These are phyloP conservation scores for Amanita subjunquillea DNA, from an alignment of 768 basidiomycete species.

Conservation along the genomic window DNA sequence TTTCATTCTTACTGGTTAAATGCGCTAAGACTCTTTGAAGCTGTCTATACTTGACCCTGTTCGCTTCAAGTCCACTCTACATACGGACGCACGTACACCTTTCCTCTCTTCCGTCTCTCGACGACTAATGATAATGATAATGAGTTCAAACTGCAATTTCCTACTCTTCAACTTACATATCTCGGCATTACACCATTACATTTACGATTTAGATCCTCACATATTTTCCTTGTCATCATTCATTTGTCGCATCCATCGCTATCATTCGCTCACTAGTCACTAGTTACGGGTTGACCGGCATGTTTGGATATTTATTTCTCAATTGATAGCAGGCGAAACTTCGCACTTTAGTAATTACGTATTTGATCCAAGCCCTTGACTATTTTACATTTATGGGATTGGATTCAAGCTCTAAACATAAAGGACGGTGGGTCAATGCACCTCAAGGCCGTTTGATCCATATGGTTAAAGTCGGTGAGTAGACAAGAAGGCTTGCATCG, in stretches of 20 bases:
- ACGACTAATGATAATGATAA: not conserved
- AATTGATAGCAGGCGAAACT: conserved; percentile 5
- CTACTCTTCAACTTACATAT: not conserved
- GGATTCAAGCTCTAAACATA: no score
- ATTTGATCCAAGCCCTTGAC: no score
- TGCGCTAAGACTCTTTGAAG: not conserved
- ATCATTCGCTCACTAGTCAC: not conserved
- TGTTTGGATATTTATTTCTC: not conserved
- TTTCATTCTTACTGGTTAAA: not conserved
- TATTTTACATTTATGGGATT: no score
- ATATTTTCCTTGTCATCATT: not conserved
- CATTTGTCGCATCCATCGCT: not conserved
- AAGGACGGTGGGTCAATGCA: no score
- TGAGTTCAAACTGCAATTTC: not conserved
- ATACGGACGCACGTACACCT: not conserved
- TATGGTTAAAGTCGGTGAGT: no score
- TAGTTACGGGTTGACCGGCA: not conserved
- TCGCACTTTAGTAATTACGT: not conserved
- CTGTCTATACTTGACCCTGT: not conserved
- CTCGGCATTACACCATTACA: not conserved
- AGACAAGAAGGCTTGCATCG: no score
- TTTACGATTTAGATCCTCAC: not conserved
- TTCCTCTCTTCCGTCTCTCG: not conserved
- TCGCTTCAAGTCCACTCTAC: not conserved
- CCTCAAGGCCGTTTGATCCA: no score